Evolutionary conservation across 805 yeast species (phyloP), one percentile per base, ranked within the genome.

Genomic region (Ogataea angusta): DNA sequence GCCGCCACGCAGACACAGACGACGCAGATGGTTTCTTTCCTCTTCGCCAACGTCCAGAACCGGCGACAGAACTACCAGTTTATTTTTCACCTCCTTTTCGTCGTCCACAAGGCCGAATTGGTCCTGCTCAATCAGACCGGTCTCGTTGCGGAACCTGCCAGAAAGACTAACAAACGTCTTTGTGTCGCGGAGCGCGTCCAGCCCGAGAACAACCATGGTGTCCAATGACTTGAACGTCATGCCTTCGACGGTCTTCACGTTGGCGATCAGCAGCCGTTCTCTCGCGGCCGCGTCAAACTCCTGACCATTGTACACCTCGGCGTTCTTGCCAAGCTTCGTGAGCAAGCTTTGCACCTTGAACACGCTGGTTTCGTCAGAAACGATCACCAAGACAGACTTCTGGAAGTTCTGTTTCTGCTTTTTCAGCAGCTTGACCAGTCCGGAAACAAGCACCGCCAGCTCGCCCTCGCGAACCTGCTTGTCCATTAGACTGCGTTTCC

Each of bases 1-100:
- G 6, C 66, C 66, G 25, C 53, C 52, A 6, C 48, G 46, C 19
- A 62, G 36, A 13, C 55, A 46, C 12, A 56, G 39, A 34, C 68
- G 54, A 35, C 59, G 63, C 6, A 64, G 38, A 17, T 55, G 57
- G 36, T 53, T 55, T 40, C 69, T 51, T 31, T 65, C 69, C 30
- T 49, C 35, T 27, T 39, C 26, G 2, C 52, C 60, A 37, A 62
- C 53, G 40, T 57, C 63, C 0, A 46, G 38, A 16, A 47, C 42
- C 0, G 60, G 38, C 13, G 52, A 47, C 17, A 60, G 34, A 8
- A 60, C 22, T 17, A 49, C 36, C n/a, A 48, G 9, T 5, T 36
- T 35, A 15, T 49, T 47, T 2, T 39, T 14, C 5, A 29, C 14
- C 2, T 22, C 33, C 2, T 17, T 21, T 1, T 31, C 5, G 6